Conservation (phyloP, 2,329 filamentous ascomycete genomes). For the Bisporella sp. region DNA sequence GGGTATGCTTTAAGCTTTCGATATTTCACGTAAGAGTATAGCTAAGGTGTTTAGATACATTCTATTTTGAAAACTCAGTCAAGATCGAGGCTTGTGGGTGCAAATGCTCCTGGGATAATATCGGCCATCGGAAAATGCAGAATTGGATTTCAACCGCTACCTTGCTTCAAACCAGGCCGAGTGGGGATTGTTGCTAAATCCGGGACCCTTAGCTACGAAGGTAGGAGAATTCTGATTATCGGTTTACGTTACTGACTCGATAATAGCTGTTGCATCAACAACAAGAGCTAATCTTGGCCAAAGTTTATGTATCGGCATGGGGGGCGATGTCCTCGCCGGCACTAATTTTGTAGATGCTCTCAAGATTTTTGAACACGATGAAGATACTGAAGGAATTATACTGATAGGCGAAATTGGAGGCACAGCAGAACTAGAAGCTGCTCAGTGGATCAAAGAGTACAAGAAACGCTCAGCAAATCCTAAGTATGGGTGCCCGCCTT, state of each 20-base stretch:
- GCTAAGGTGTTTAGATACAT: slow-evolving; percentile 43
- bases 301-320: slow-evolving; percentile 66
- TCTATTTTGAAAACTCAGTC: slow-evolving; percentile 63
- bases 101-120: slow-evolving; percentile 70
- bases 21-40: neutral
- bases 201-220: slow-evolving; percentile 66
- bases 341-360: slow-evolving; percentile 68
- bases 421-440: slow-evolving; percentile 59
- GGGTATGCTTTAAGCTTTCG: slow-evolving; percentile 36
- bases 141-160: slow-evolving; percentile 70
- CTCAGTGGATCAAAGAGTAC: slow-evolving; percentile 67
- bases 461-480: slow-evolving; percentile 46
- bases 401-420: slow-evolving; percentile 64
- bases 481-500: slow-evolving; percentile 40
- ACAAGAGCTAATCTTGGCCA: slow-evolving; percentile 65
- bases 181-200: slow-evolving; percentile 69
- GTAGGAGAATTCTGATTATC: slow-evolving; percentile 16
- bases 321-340: slow-evolving; percentile 65
- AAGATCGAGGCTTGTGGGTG: slow-evolving; percentile 61
- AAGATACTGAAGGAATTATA: slow-evolving; percentile 60
- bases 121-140: slow-evolving; percentile 62
- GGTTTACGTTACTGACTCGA: slow-evolving; percentile 2
- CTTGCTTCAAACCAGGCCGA: slow-evolving; percentile 61
- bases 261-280: slow-evolving; percentile 57
- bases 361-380: slow-evolving; percentile 57